Evolutionary conservation across 192 early-diverging fungal genomes (phyloP).

Genomic region (Backusella tarrabulga): DNA sequence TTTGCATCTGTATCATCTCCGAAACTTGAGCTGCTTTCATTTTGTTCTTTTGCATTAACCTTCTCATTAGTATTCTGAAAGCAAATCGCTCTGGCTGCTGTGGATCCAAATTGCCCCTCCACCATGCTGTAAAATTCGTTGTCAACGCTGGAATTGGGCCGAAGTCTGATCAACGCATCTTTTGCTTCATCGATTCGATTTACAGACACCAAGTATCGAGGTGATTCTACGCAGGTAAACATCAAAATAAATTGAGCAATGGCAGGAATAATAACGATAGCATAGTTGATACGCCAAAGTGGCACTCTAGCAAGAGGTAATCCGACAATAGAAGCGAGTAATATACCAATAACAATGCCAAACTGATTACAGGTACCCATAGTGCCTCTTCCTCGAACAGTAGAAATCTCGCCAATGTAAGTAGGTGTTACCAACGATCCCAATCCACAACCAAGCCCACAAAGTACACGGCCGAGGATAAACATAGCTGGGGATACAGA

Average conservation of each 20-base stretch:
- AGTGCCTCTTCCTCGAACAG: slow-evolving; percentile 63
- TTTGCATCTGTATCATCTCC: background rate
- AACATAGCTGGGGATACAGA: slow-evolving; percentile 62
- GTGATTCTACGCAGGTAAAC: slow-evolving; percentile 75
- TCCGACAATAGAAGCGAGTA: slow-evolving; percentile 66
- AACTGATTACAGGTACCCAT: slow-evolving; percentile 76
- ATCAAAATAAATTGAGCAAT: slow-evolving; percentile 59
- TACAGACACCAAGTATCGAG: slow-evolving; percentile 67
- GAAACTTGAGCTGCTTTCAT: background rate
- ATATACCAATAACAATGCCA: slow-evolving; percentile 75
- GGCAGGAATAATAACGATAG: slow-evolving; percentile 60
- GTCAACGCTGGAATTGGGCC: slow-evolving; percentile 55
- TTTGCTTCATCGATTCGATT: slow-evolving; percentile 62
- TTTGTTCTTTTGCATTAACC: background rate
- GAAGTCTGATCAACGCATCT: slow-evolving; percentile 48
- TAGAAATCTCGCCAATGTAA: slow-evolving; percentile 81
- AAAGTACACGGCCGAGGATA: slow-evolving; percentile 69
- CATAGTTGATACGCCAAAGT: slow-evolving; percentile 72
- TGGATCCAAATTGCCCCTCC: slow-evolving; percentile 39
- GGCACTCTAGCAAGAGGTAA: slow-evolving; percentile 58
- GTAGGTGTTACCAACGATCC: slow-evolving; percentile 56
- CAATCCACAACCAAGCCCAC: slow-evolving; percentile 73
- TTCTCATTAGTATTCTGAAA: background rate
- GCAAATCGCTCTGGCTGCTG: background rate
- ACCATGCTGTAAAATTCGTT: slow-evolving; percentile 65